A percentile compares a stretch with the other conserved stretches of the same genome.
Conservation (phyloP, 139 green algal genomes). For the Parachlorella kessleri region DNA sequence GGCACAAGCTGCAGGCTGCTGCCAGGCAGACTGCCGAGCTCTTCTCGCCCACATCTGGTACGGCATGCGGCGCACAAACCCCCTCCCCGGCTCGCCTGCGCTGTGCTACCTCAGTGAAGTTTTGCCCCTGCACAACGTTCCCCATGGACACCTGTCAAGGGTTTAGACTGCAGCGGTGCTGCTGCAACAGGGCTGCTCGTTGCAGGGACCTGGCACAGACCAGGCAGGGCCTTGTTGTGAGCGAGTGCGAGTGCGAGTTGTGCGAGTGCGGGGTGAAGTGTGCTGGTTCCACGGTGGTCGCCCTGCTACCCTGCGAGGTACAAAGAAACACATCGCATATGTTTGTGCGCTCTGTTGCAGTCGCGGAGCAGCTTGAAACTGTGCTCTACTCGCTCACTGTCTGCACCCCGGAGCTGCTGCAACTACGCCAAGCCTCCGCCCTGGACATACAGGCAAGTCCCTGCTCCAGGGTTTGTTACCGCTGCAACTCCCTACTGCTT, state of each 20-base stretch:
- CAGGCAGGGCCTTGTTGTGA: too few species aligned
- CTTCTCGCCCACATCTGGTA: neutral
- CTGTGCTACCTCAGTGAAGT: too few species aligned
- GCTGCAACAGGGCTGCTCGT: too few species aligned
- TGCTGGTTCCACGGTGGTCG: neutral
- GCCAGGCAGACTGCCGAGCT: neutral
- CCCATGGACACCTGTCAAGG: too few species aligned
- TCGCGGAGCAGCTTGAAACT: conserved; percentile 51
- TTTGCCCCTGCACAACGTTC: too few species aligned
- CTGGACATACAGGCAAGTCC: conserved; percentile 35
- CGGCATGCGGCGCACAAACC: too few species aligned
- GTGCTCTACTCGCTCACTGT: conserved; percentile 67
- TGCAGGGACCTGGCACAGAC: too few species aligned
- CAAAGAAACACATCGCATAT: neutral
- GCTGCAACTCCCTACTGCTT: too few species aligned
- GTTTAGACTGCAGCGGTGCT: too few species aligned
- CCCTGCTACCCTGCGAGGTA: neutral
- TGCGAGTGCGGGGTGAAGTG: neutral
- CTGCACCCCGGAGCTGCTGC: conserved; percentile 49
- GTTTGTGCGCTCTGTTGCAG: neutral
- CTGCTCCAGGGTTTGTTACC: too few species aligned
- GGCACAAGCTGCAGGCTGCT: neutral
- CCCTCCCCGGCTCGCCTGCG: too few species aligned
- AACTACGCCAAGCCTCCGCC: conserved; percentile 42
- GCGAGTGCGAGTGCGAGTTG: neutral